phyloP scores from a whole-genome alignment of 257 asterid species.

The Solanum tacnaense region DNA sequence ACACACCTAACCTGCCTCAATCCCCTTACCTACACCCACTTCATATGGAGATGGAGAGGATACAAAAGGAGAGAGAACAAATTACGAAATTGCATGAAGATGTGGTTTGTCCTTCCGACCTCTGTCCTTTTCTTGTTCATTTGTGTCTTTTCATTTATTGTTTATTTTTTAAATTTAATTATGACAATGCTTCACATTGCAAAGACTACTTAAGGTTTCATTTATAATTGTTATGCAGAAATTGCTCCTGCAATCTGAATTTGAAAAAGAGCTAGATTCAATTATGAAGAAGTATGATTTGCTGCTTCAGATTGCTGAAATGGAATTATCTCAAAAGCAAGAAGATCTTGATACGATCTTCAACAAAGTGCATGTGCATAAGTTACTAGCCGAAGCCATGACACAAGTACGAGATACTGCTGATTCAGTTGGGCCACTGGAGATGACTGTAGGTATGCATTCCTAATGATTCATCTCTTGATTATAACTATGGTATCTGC shows the following conservation, averaged over 20 bases:
- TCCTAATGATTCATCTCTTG: background rate
- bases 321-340: slow-evolving; percentile 1
- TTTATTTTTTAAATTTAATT: background rate
- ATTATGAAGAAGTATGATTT: slow-evolving; percentile 19
- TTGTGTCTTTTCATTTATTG: background rate
- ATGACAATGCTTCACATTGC: background rate
- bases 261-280: slow-evolving; percentile 26
- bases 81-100: slow-evolving; percentile 24
- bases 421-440: slow-evolving; percentile 16
- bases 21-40: slow-evolving; percentile 18
- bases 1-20: slow-evolving; percentile 3
- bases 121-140: background rate
- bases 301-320: slow-evolving; percentile 14
- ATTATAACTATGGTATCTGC: background rate
- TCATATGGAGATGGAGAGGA: slow-evolving; percentile 27
- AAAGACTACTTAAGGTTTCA: background rate
- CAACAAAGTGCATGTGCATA: slow-evolving; percentile 5
- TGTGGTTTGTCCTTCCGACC: slow-evolving; percentile 23
- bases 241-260: slow-evolving; percentile 16
- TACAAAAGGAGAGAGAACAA: slow-evolving; percentile 27
- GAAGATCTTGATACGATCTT: slow-evolving; percentile 3
- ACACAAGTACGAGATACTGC: background rate
- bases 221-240: slow-evolving; percentile 21
- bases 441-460: slow-evolving; percentile 9
- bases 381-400: slow-evolving; percentile 32